phyloP scores from a whole-genome alignment of 2,329 filamentous ascomycete genomes.

The Colletotrichum liriopes region DNA sequence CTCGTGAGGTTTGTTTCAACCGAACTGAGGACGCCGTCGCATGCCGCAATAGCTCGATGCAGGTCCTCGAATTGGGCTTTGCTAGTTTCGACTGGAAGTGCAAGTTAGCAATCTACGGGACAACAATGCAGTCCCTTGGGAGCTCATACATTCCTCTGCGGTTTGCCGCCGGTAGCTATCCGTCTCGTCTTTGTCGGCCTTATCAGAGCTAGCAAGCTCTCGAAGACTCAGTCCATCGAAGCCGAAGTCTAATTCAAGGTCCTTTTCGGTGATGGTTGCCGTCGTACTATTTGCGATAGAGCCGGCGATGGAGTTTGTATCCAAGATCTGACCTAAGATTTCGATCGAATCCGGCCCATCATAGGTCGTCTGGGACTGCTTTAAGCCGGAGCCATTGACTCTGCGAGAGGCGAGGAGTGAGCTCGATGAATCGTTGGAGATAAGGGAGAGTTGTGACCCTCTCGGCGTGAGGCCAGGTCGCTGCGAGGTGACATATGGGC shows the following conservation, averaged over 20 bases:
- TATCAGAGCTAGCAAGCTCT: conserved; percentile 71
- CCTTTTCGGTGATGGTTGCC: conserved; percentile 60
- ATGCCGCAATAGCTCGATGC: conserved; percentile 89
- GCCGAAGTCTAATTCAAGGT: conserved; percentile 78
- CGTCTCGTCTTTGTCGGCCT: conserved; percentile 46
- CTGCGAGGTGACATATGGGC: conserved; percentile 77
- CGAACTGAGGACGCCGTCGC: conserved; percentile 92
- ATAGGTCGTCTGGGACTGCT: conserved; percentile 67
- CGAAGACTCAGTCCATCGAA: conserved; percentile 85
- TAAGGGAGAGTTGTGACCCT: conserved; percentile 84
- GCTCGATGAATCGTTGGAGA: conserved; percentile 81
- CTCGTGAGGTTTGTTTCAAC: conserved; percentile 93
- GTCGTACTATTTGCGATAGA: conserved; percentile 36
- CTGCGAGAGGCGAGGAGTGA: conserved; percentile 80
- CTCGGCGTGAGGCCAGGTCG: conserved; percentile 79
- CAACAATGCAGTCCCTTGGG: not conserved
- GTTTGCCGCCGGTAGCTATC: conserved; percentile 65
- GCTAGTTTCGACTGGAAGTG: conserved; percentile 78
- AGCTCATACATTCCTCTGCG: conserved; percentile 79
- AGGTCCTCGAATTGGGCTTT: conserved; percentile 90
- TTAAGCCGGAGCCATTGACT: conserved; percentile 78
- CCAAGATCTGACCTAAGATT: conserved; percentile 71
- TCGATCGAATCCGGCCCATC: conserved; percentile 79
- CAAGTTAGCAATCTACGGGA: conserved; percentile 38
- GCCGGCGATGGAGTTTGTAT: conserved; percentile 45